Conservation (phyloP, 2,329 filamentous ascomycete species). For the Hypoxylon rubiginosum region DNA sequence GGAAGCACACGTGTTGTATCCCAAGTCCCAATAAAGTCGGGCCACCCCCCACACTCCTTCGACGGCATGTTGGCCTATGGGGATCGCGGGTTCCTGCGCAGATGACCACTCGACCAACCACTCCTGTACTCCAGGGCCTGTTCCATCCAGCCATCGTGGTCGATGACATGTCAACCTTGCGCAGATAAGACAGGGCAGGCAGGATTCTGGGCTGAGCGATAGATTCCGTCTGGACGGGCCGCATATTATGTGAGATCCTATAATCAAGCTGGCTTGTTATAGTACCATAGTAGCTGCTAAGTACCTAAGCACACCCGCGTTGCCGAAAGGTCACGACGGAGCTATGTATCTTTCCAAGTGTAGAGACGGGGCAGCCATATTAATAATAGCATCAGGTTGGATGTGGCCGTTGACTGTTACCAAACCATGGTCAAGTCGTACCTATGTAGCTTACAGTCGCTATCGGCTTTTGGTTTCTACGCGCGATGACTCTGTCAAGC, state of each 20-base stretch:
- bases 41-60: constrained; percentile 38
- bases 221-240: constrained; percentile 40
- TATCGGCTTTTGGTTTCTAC: background rate
- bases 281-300: constrained; percentile 1
- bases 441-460: too few relatives aligned
- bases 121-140: constrained; percentile 35
- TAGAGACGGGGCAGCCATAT: constrained; percentile 22
- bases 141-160: constrained; percentile 34
- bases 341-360: constrained; percentile 12
- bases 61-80: constrained; percentile 48
- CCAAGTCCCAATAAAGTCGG: constrained; percentile 31
- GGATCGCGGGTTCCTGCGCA: constrained; percentile 54
- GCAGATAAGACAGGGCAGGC: constrained; percentile 30
- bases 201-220: constrained; percentile 37
- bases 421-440: background rate
- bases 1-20: constrained; percentile 35
- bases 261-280: background rate
- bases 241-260: constrained; percentile 41
- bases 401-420: background rate
- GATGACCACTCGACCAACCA: constrained; percentile 49
- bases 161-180: constrained; percentile 48
- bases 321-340: constrained; percentile 22
- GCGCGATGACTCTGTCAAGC: constrained; percentile 16
- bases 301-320: constrained; percentile 25
- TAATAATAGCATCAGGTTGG: constrained; percentile 19